These are phyloP conservation scores for Arctium lappa DNA, from an alignment of 129 eudicot species.

Conservation along the genomic window DNA sequence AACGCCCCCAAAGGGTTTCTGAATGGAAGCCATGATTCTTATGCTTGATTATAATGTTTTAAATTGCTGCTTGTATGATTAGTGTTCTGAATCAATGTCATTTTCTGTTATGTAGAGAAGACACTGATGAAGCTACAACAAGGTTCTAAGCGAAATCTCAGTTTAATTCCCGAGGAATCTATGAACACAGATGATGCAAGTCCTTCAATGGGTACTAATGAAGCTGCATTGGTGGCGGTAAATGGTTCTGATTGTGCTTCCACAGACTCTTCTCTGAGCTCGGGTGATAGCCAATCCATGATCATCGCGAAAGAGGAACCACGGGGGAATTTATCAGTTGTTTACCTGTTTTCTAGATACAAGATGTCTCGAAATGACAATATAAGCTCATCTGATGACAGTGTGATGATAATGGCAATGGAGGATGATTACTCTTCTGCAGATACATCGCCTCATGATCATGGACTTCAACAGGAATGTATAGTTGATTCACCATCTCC, in stretches of 20 bases:
- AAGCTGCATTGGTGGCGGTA: slow-evolving; percentile 14
- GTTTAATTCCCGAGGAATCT: slow-evolving; percentile 21
- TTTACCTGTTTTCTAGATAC: slow-evolving; percentile 55
- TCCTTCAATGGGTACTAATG: slow-evolving; percentile 26
- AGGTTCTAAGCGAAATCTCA: slow-evolving; percentile 56
- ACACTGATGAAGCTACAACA: slow-evolving; percentile 74
- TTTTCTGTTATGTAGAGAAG: slow-evolving; percentile 46
- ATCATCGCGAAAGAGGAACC: slow-evolving; percentile 25
- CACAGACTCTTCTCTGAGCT: not conserved
- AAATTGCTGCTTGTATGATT: not conserved
- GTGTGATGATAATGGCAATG: slow-evolving; percentile 19
- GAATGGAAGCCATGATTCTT: not conserved
- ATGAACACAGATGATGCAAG: slow-evolving; percentile 6
- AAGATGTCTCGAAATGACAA: slow-evolving; percentile 30
- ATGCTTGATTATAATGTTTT: not conserved
- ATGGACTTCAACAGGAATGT: slow-evolving; percentile 18
- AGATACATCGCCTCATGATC: slow-evolving; percentile 33
- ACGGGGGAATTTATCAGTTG: slow-evolving; percentile 40
- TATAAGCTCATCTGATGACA: slow-evolving; percentile 21
- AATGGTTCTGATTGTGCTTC: slow-evolving; percentile 32
- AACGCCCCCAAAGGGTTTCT: not conserved
- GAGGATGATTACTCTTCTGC: slow-evolving; percentile 41
- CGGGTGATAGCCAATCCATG: slow-evolving; percentile 22
- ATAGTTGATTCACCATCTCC: slow-evolving; percentile 14
- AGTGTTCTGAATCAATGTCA: not conserved